These are phyloP conservation scores for Metschnikowia shivogae DNA, from an alignment of 805 yeast species.

Conservation along the genomic window DNA sequence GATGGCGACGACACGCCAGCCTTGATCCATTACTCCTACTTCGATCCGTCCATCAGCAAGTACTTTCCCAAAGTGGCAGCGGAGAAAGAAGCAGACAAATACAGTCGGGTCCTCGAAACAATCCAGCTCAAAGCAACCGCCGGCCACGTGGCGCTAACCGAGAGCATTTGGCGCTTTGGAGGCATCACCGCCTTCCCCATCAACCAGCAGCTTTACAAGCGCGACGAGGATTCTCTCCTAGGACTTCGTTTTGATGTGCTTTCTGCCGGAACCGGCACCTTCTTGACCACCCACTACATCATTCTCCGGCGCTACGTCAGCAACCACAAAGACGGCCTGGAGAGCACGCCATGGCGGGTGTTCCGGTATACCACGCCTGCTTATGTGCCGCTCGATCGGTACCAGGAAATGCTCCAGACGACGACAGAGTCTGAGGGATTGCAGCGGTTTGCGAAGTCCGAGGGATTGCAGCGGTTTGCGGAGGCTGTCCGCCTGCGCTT, in stretches of 20 bases:
- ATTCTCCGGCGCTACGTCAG: slow-evolving; percentile 28
- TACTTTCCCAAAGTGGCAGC: slow-evolving; percentile 9
- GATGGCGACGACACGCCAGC: slow-evolving; percentile 16
- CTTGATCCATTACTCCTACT: slow-evolving; percentile 14
- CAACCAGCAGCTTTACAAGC: slow-evolving; percentile 30
- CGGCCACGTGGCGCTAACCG: slow-evolving; percentile 25
- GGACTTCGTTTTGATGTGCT: slow-evolving; percentile 52
- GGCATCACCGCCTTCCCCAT: slow-evolving; percentile 53
- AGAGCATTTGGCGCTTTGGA: slow-evolving; percentile 45
- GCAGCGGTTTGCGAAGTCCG: slow-evolving; percentile 18
- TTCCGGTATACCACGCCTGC: slow-evolving; percentile 37
- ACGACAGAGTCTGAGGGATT: slow-evolving; percentile 20
- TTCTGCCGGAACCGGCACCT: slow-evolving; percentile 21
- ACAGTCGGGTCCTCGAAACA: slow-evolving; percentile 7
- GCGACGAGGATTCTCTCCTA: slow-evolving; percentile 26
- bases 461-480: slow-evolving; percentile 22
- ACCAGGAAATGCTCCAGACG: slow-evolving; percentile 10
- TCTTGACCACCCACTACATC: slow-evolving; percentile 44
- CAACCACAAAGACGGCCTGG: not conserved
- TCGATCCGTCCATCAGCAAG: slow-evolving; percentile 16
- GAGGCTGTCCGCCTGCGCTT: slow-evolving; percentile 21
- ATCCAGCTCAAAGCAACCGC: slow-evolving; percentile 12
- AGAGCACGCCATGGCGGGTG: slow-evolving; percentile 23
- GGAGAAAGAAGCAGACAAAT: not conserved
- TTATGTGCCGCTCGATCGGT: slow-evolving; percentile 24